Conservation (phyloP, 2,329 filamentous ascomycete species). For the Clonostachys rosea region DNA sequence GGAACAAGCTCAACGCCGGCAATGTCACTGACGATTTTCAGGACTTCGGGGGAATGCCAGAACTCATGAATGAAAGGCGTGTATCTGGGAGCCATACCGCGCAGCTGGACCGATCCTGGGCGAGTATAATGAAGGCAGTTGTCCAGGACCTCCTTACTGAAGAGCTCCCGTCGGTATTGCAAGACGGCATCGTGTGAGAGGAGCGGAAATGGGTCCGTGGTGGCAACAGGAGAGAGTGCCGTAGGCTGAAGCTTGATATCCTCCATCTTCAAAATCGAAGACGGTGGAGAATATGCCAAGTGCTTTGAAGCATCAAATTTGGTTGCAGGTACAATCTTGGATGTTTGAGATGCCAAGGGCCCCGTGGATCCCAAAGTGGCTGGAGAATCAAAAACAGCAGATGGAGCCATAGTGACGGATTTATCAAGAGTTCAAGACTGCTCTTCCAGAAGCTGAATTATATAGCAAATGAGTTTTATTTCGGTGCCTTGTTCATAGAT, state of each 20-base stretch:
- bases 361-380: background rate
- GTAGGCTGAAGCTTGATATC: slow-evolving; percentile 10
- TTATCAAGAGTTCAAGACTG: too few relatives aligned
- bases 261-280: slow-evolving; percentile 10
- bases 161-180: slow-evolving; percentile 11
- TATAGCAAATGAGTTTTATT: too few relatives aligned
- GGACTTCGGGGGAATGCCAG: slow-evolving; percentile 51
- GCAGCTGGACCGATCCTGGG: slow-evolving; percentile 16
- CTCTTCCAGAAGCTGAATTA: too few relatives aligned
- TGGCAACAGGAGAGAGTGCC: slow-evolving; percentile 13
- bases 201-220: slow-evolving; percentile 22
- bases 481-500: too few relatives aligned
- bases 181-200: slow-evolving; percentile 13
- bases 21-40: slow-evolving; percentile 47
- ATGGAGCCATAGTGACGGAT: slow-evolving; percentile 7
- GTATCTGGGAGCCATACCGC: slow-evolving; percentile 19
- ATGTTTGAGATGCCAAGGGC: background rate
- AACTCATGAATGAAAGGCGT: slow-evolving; percentile 22
- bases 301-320: slow-evolving; percentile 11
- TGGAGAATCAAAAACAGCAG: slow-evolving; percentile 3
- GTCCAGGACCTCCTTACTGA: slow-evolving; percentile 15
- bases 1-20: slow-evolving; percentile 55
- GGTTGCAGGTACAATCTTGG: background rate
- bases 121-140: slow-evolving; percentile 19
- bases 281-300: slow-evolving; percentile 7